Evolutionary conservation across 1,284 basidiomycete species (phyloP), one percentile per base, ranked within the genome.

Genomic region (Hemileia vastatrix): DNA sequence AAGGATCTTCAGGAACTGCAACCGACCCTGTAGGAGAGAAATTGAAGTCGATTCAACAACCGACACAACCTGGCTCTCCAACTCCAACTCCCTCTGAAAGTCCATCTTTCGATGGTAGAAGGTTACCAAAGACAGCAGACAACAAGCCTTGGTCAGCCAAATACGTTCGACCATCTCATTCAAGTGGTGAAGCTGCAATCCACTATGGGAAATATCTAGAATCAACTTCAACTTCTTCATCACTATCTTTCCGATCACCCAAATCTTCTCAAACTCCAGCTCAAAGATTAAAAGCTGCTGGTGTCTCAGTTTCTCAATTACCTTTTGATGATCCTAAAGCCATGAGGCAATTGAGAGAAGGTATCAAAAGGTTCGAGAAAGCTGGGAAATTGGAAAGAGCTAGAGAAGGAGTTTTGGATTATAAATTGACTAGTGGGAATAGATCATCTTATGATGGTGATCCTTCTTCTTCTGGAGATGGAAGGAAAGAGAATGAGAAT

Each of bases 351-450:
- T 80, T 83, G 57, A 80, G 80, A 55, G 82, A 84, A 55, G 75
- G 78, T 11, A 77, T 79, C 69, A 82, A 81, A 70, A 78, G 82
- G 49, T 79, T 78, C 23, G 79, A 81, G 67, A 77, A 80, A 19
- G 83, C 80, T 21, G 81, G 80, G 1, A 77, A 86, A 59, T 76
- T 89, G n/a, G 81, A 81, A 2, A 77, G 78, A 54, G 87, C 87
- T 0, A 78, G 81, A 27, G 88, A 91, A 70, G 82, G 81, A 2
- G 88, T 83, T 1, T 70, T 91, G 64, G 88, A 91, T 73, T 90
- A 91, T 76, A 81, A 81, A 24, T 64, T 79, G 1, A 76, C 77
- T 19, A 67, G 73, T 36, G 64, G 75, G 83, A 31, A 83, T 83
- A 72, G 68, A 11, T 78, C 84, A 65, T 79, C 70, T 75, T 11